These are phyloP conservation scores for Cicer yamashitae DNA, from an alignment of 306 rosid species.

Conservation along the genomic window DNA sequence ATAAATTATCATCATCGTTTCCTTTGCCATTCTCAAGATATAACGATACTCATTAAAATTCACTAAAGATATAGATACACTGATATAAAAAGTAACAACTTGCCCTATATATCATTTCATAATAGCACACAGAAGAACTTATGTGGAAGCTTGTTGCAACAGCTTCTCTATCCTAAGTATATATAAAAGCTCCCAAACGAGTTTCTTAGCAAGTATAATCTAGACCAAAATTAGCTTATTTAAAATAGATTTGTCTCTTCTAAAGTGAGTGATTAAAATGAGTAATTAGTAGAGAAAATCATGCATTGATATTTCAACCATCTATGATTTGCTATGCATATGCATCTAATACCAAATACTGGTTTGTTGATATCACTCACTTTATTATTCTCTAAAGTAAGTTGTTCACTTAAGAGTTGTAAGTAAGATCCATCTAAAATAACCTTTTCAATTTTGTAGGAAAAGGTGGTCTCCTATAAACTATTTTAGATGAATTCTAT, in stretches of 20 bases:
- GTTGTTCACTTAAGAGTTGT: neutral
- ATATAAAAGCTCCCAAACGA: neutral
- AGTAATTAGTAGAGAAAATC: neutral
- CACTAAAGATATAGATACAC: constrained; percentile 5
- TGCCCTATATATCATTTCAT: constrained; percentile 4
- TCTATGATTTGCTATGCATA: neutral
- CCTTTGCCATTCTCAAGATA: neutral
- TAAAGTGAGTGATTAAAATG: neutral
- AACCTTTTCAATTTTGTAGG: neutral
- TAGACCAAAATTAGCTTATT: neutral
- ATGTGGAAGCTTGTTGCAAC: neutral
- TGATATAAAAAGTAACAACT: constrained; percentile 13
- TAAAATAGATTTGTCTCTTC: neutral
- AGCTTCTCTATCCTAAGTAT: neutral
- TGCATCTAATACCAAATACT: neutral
- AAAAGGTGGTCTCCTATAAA: neutral
- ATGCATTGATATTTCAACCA: neutral
- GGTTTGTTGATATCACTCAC: neutral
- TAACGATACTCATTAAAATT: neutral
- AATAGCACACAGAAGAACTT: neutral
- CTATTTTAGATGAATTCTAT: neutral
- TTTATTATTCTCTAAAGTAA: no score
- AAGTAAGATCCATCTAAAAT: neutral
- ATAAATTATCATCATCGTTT: constrained; percentile 40
- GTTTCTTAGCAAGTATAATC: neutral